A percentile compares a stretch with the other conserved stretches of the same genome.
phyloP scores from a whole-genome alignment of 2,329 filamentous ascomycete genomes.

The Colletotrichum destructivum region DNA sequence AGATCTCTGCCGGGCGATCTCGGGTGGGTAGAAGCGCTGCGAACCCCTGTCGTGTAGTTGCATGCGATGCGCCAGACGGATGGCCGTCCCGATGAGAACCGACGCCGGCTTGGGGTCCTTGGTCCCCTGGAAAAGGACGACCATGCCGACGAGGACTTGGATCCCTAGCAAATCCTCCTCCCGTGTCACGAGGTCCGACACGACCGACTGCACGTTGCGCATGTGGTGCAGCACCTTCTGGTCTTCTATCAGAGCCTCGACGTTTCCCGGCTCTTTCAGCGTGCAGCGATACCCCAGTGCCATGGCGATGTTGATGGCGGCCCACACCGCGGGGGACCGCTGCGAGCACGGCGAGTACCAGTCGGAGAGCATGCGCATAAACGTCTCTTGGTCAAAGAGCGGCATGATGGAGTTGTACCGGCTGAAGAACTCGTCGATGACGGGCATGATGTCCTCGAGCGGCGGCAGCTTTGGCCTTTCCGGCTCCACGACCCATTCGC shows the following conservation, averaged over 20 bases:
- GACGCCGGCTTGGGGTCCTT: constrained; percentile 55
- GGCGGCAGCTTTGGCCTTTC: constrained; percentile 48
- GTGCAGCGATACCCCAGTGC: constrained; percentile 52
- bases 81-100: constrained; percentile 56
- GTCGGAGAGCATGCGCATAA: constrained; percentile 53
- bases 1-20: constrained; percentile 53
- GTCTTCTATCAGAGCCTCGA: constrained; percentile 41
- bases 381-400: constrained; percentile 54
- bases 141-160: constrained; percentile 57
- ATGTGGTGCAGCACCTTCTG: constrained; percentile 49
- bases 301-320: constrained; percentile 57
- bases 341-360: constrained; percentile 52
- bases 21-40: constrained; percentile 45
- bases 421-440: constrained; percentile 56
- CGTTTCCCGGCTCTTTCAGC: constrained; percentile 43
- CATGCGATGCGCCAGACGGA: constrained; percentile 56
- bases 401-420: constrained; percentile 55
- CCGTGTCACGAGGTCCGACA: constrained; percentile 56
- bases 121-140: constrained; percentile 55
- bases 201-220: constrained; percentile 55
- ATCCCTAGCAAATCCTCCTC: constrained; percentile 56
- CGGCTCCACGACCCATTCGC: constrained; percentile 40
- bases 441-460: constrained; percentile 52
- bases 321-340: constrained; percentile 48
- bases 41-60: constrained; percentile 52